Evolutionary conservation across 371 early-diverging fungal species (phyloP).

Genomic region (Mucor mucedo): DNA sequence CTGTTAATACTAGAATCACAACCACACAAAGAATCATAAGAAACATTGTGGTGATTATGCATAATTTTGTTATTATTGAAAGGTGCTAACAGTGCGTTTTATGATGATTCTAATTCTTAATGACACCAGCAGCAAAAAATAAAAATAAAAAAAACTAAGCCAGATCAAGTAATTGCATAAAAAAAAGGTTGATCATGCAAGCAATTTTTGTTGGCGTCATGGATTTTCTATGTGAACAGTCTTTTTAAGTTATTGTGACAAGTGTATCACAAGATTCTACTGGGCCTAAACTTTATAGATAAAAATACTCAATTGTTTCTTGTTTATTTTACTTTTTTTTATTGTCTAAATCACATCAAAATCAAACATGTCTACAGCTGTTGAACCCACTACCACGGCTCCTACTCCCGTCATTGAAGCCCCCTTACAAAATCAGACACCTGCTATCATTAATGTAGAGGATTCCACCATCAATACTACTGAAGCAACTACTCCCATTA

Average conservation of each 20-base stretch:
- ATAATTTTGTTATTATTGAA: too few species aligned
- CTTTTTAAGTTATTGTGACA: not conserved
- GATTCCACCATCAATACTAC: not conserved
- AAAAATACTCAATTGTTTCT: not conserved
- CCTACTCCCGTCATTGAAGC: not conserved
- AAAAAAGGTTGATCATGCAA: not conserved
- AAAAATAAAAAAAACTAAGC: not conserved
- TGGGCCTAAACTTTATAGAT: not conserved
- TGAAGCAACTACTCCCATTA: not conserved
- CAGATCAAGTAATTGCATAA: not conserved
- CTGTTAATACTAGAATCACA: too few species aligned
- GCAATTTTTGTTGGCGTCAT: constrained; percentile 6
- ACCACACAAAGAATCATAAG: too few species aligned
- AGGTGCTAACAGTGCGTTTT: too few species aligned
- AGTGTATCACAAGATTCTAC: constrained; percentile 3
- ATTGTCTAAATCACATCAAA: not conserved
- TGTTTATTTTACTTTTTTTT: not conserved
- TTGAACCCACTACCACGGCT: not conserved
- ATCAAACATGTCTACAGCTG: constrained; percentile 4
- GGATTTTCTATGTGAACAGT: not conserved
- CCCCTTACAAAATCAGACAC: not conserved
- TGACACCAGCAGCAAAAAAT: not conserved
- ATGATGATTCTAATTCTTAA: not conserved
- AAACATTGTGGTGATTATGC: too few species aligned
- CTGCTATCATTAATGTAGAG: not conserved